phyloP scores from a whole-genome alignment of 306 rosid species.

The Sphenostylis stenocarpa region DNA sequence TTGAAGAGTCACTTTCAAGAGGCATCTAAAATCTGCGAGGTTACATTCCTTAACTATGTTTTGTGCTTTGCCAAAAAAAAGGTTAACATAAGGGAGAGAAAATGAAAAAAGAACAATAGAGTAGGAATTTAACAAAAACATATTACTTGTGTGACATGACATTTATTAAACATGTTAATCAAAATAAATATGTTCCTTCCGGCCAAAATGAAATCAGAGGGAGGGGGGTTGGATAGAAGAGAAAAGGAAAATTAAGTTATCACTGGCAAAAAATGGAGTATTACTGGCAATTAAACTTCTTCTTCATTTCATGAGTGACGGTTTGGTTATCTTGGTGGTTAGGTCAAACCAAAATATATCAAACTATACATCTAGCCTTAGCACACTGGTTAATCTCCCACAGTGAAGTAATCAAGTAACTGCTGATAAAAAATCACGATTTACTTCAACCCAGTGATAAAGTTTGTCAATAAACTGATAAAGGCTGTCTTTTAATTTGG shows the following conservation, averaged over 20 bases:
- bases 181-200: not conserved
- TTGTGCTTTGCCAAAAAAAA: not conserved
- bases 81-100: not conserved
- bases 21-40: conserved; percentile 20
- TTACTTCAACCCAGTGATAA: not conserved
- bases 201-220: not conserved
- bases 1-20: conserved; percentile 27
- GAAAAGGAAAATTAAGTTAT: not conserved
- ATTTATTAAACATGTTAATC: conserved; percentile 14
- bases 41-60: conserved; percentile 1
- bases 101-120: not conserved
- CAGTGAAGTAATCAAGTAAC: not conserved
- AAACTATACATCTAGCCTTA: not conserved
- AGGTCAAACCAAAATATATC: not conserved
- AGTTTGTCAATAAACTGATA: not conserved
- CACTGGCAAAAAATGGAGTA: not conserved
- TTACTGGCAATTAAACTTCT: not conserved
- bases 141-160: not conserved
- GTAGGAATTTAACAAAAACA: not conserved
- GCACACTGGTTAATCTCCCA: not conserved
- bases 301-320: not conserved
- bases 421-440: not conserved
- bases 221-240: not conserved
- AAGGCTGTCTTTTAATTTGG: not conserved
- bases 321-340: conserved; percentile 1